Evolutionary conservation across 1,284 basidiomycete species (phyloP).

Genomic region (Cryptococcus neoformans): DNA sequence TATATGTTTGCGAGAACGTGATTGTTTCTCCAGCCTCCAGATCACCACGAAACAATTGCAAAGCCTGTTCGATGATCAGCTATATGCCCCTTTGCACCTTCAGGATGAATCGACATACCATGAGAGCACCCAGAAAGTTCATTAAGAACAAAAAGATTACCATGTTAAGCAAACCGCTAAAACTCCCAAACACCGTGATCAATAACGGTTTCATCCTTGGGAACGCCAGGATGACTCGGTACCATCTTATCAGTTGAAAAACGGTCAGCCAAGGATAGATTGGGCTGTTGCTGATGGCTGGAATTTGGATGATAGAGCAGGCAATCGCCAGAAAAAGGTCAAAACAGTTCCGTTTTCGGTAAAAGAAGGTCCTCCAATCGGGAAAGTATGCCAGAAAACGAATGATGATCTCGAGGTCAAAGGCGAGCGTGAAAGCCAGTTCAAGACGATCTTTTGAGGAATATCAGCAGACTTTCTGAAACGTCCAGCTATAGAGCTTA

Average conservation of each 20-base stretch:
- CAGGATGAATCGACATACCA: conserved; percentile 56
- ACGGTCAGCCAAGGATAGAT: conserved; percentile 89
- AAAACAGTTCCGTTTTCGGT: conserved; percentile 64
- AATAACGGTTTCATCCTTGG: conserved; percentile 43
- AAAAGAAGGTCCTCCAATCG: conserved; percentile 77
- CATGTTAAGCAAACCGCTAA: conserved; percentile 92
- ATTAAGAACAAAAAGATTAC: conserved; percentile 85
- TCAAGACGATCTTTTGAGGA: conserved; percentile 60
- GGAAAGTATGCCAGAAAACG: conserved; percentile 72
- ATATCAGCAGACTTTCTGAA: conserved; percentile 51
- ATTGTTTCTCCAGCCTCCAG: conserved; percentile 55
- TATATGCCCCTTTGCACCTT: too few relatives aligned
- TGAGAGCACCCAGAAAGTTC: conserved; percentile 81
- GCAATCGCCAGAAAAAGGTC: conserved; percentile 79
- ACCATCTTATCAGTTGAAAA: conserved; percentile 81
- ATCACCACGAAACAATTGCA: conserved; percentile 67
- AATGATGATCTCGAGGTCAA: conserved; percentile 83
- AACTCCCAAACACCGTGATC: conserved; percentile 80
- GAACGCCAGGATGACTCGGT: conserved; percentile 74
- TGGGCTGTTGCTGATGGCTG: conserved; percentile 62
- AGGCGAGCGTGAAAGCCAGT: conserved; percentile 74
- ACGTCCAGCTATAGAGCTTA: too few relatives aligned
- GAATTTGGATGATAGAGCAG: conserved; percentile 82
- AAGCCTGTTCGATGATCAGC: conserved; percentile 27
- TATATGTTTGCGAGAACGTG: conserved; percentile 87